Evolutionary conservation across 441 rosid species (phyloP).

Genomic region (Sinapis alba): DNA sequence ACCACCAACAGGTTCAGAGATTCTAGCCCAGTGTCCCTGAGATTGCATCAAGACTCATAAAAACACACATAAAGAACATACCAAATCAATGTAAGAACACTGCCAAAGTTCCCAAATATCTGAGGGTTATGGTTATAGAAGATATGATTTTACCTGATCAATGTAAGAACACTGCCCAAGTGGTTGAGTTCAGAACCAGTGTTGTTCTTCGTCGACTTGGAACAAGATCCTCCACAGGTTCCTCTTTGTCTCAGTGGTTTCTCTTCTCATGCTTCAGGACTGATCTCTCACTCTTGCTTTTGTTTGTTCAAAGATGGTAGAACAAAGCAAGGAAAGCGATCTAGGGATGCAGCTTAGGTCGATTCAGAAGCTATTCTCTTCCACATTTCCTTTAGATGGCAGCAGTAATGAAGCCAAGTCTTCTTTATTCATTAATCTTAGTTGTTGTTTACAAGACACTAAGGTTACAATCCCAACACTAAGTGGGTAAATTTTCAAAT

Average conservation of each 20-base stretch:
- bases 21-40: slow-evolving; percentile 96
- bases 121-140: slow-evolving; percentile 78
- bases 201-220: slow-evolving; percentile 67
- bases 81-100: slow-evolving; percentile 51
- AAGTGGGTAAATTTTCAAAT: slow-evolving; percentile 64
- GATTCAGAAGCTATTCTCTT: slow-evolving; percentile 64
- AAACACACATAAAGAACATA: not conserved
- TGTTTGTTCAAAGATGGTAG: slow-evolving; percentile 58
- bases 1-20: slow-evolving; percentile 94
- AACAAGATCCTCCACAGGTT: slow-evolving; percentile 93
- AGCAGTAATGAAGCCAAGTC: slow-evolving; percentile 39
- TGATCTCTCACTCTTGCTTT: slow-evolving; percentile 6
- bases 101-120: slow-evolving; percentile 59
- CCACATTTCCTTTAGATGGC: slow-evolving; percentile 48
- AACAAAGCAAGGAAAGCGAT: slow-evolving; percentile 49
- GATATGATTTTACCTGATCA: slow-evolving; percentile 90
- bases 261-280: not conserved
- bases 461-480: slow-evolving; percentile 84
- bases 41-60: slow-evolving; percentile 26
- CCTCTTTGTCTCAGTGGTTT: not conserved
- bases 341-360: slow-evolving; percentile 56
- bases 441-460: slow-evolving; percentile 70
- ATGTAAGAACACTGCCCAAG: slow-evolving; percentile 58
- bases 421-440: slow-evolving; percentile 66
- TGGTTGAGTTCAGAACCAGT: slow-evolving; percentile 49